A percentile compares a stretch with the other conserved stretches of the same genome.
Conservation (phyloP, 306 rosid genomes). For the Morella rubra region DNA sequence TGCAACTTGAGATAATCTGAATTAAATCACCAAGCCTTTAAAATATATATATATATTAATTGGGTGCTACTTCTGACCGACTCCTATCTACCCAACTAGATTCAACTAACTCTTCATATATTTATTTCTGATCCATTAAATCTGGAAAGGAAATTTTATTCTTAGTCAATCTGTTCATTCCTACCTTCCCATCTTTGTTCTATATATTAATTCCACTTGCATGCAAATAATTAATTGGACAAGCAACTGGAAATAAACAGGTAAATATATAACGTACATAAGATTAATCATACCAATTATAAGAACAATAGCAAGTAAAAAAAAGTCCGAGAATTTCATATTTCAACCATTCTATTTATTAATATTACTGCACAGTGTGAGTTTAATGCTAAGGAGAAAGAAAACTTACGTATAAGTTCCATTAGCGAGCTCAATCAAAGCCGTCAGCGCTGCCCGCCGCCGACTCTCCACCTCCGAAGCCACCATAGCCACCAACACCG, state of each 20-base stretch:
- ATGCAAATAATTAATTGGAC: not conserved
- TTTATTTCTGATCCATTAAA: not conserved
- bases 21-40: not conserved
- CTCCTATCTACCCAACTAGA: not conserved
- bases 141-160: not conserved
- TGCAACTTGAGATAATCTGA: not conserved
- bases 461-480: slow-evolving; percentile 43
- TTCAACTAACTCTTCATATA: too few relatives aligned
- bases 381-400: not conserved
- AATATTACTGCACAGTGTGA: too few relatives aligned
- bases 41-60: not conserved
- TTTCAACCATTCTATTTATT: too few relatives aligned
- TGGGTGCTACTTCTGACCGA: not conserved
- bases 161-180: not conserved
- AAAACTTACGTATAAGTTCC: slow-evolving; percentile 77
- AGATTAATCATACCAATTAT: too few relatives aligned
- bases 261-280: not conserved
- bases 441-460: slow-evolving; percentile 47
- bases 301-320: too few relatives aligned
- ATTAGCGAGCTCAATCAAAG: slow-evolving; percentile 66
- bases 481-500: slow-evolving; percentile 74
- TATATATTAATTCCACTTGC: not conserved
- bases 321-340: too few relatives aligned
- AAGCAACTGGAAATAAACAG: not conserved
- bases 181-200: not conserved